Base-by-base conservation (phyloP, 2,329 filamentous ascomycete species). In the Xylariaceae sp. region DNA sequence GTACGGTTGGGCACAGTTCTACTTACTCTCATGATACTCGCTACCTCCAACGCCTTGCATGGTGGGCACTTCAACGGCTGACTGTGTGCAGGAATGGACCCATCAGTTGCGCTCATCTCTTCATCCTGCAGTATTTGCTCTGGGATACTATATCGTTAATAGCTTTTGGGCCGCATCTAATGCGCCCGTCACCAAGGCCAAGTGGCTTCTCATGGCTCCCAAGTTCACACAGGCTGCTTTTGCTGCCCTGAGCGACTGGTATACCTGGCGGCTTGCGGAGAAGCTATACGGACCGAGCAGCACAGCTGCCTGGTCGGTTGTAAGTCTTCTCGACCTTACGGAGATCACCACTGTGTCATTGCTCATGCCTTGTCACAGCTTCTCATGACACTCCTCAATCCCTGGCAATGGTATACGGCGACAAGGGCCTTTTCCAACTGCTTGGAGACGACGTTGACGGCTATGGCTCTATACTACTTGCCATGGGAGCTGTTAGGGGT, bases 371-470 rank as follows among this genome's bases (percentile, higher is more conserved):
- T 24, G 27, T 29, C 21, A 16, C 42, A 88, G 80, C 66, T 94
- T 29, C 70, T 73, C 38, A 70, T 92, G 60, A 80, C 78, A 3
- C 58, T 83, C 27, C 65, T 79, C 50, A 94, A 79, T 58, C 86
- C 92, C 5, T 98, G 92, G 88, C 87, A 95, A 57, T 96, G 86
- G 85, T 96, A 92, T 60, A 92, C 83, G 61, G 92, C 88, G 2
- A 90, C 88, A 0, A 75, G 92, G 29, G 94, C 92, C 1, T 82
- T 98, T 52, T 95, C 90, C 35, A 98, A 98, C 61, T 92, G 81
- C 33, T 66, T 96, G 4, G 92, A 98, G 65, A 87, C 83, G n/a
- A 84, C 83, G 1, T 63, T 98, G 46, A 95, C 90, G 4, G 68
- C 83, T 38, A 69, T 77, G 49, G 90, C 88, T 2, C 65, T 96